A percentile compares a stretch with the other conserved stretches of the same genome.
Evolutionary conservation across 2,329 filamentous ascomycete genomes (phyloP).

Genomic region (Ceratocystis colombiana): DNA sequence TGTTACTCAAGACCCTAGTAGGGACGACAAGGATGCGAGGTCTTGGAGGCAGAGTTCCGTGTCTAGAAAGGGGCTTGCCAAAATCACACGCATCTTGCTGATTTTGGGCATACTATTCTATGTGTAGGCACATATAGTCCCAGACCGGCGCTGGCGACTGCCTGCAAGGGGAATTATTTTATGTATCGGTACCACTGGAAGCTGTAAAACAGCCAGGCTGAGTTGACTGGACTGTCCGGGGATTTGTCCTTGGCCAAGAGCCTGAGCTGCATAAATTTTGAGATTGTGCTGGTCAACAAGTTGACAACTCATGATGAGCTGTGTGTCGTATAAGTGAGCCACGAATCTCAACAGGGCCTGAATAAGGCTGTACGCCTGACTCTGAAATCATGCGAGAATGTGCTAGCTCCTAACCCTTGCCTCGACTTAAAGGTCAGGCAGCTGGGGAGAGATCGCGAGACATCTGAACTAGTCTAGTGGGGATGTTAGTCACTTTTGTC

Average conservation of each 20-base stretch:
- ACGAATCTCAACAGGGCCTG: constrained; percentile 6
- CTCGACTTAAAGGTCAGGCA: background rate
- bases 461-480: background rate
- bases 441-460: background rate
- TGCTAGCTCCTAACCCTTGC: background rate
- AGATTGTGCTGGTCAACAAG: background rate
- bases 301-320: constrained; percentile 13
- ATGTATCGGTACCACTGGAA: background rate
- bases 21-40: background rate
- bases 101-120: background rate
- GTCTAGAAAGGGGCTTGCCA: background rate
- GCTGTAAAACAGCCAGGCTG: constrained; percentile 5
- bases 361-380: background rate
- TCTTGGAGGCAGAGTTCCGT: constrained; percentile 4
- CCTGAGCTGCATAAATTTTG: background rate
- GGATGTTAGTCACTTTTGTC: background rate
- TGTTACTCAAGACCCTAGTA: constrained; percentile 2
- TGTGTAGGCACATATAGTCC: too few relatives aligned
- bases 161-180: background rate
- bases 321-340: constrained; percentile 13
- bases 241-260: background rate
- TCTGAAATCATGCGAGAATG: background rate
- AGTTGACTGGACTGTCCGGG: background rate
- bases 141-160: background rate
- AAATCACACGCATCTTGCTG: background rate